Base-by-base conservation (phyloP, 345 rosid species). In the Punica granatum region DNA sequence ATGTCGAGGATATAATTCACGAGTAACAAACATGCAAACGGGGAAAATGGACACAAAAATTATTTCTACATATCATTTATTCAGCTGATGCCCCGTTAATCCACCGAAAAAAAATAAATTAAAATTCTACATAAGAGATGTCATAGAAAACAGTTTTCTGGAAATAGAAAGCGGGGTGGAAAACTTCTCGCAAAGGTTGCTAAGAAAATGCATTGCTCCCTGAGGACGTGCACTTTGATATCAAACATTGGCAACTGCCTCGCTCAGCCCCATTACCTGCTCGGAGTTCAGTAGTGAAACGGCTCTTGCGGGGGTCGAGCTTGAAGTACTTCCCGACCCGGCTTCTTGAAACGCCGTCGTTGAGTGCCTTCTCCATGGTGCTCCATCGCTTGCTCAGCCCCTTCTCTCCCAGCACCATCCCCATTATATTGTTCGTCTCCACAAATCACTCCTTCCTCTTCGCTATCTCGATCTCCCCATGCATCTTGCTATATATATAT, bases 281-380 rank as follows among this genome's bases (percentile, higher is more conserved):
- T 37, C 98, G 81, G 16, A 90, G 78, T 66, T 90, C 98, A 14
- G 66, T 77, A 1, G 96, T 92, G 83, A 92, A 88, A 60, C 80
- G 77, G 41, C 81, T 87, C 43, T 86, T 87, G 64, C 92, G 76
- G 26, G 77, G 78, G 54, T 90, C 89, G 0, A 93, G 81, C 82
- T 83, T 87, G 82, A 93, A 93, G 85, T 74, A 83, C 34, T 72
- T 82, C 23, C 92, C 96, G 37, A 75, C 23, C 23, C 63, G 7
- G 82, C 88, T 86, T 79, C 79, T 79, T 0, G 94, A 84, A 35
- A 93, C 80, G 28, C 77, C 80, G 12, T 80, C 86, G 63, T 93
- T 93, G 10, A 92, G 64, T 63, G 68, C 61, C 56, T 72, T 77
- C 86, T 81, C 89, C 81, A 80, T 75, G 28, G 76, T 69, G 19